Conservation (phyloP, 805 yeast species). For the Candida arabinofermentans region DNA sequence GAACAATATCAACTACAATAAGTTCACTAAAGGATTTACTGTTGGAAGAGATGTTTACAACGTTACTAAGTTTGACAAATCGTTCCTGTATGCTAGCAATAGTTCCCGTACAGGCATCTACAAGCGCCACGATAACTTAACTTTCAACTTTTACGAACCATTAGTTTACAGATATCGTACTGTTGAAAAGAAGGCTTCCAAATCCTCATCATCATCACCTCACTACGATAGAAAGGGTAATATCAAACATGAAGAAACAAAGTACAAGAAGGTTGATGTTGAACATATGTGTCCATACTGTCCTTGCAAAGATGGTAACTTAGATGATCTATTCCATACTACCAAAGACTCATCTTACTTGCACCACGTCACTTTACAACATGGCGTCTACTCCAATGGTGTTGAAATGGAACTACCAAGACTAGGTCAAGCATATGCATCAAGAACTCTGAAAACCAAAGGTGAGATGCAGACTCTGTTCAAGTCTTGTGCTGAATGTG, state of each 20-base stretch:
- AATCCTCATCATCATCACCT: not conserved
- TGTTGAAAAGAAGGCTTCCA: not conserved
- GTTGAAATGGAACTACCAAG: constrained; percentile 17
- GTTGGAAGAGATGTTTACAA: not conserved
- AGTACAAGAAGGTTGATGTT: constrained; percentile 6
- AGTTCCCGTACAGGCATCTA: not conserved
- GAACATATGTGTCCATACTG: constrained; percentile 23
- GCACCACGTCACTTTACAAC: constrained; percentile 25
- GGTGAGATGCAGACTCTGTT: constrained; percentile 13
- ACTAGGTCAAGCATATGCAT: constrained; percentile 18
- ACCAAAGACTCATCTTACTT: constrained; percentile 23
- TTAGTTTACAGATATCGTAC: constrained; percentile 2
- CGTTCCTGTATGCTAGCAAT: not conserved
- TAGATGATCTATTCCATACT: constrained; percentile 15
- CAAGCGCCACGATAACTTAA: not conserved
- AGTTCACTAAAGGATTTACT: not conserved
- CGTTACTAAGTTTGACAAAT: not conserved
- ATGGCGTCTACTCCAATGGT: constrained; percentile 25
- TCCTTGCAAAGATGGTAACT: constrained; percentile 8
- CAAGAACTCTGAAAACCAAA: constrained; percentile 13
- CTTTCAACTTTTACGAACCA: constrained; percentile 5
- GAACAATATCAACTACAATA: not conserved
- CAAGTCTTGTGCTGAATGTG: constrained; percentile 16
- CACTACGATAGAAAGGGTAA: not conserved
- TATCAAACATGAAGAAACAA: not conserved